Evolutionary conservation across 768 basidiomycete species (phyloP).

Genomic region (Baorangia bicolor): DNA sequence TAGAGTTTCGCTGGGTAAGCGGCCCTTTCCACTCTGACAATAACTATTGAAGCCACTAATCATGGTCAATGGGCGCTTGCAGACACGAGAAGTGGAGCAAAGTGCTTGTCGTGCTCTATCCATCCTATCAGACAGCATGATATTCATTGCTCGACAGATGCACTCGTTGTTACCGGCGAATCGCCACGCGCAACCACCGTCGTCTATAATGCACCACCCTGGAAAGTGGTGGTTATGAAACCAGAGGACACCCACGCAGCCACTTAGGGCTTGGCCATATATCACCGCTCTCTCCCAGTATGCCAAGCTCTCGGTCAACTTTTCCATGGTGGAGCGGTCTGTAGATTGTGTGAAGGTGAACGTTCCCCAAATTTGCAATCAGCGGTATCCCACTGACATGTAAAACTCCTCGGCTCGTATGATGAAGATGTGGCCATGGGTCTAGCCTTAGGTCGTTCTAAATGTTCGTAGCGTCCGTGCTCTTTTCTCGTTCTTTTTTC

Average conservation of each 20-base stretch:
- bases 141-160: conserved; percentile 1
- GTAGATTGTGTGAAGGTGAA: conserved; percentile 36
- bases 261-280: not conserved
- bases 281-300: not conserved
- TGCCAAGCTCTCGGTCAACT: not conserved
- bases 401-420: not conserved
- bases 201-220: conserved; percentile 1
- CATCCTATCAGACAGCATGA: conserved; percentile 11
- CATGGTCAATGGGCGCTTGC: too few species aligned
- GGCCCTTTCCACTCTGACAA: too few species aligned
- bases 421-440: conserved; percentile 71
- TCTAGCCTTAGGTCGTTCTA: conserved; percentile 60
- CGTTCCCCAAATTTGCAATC: not conserved
- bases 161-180: not conserved
- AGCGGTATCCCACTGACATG: not conserved
- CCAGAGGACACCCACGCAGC: not conserved
- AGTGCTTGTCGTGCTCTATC: too few species aligned
- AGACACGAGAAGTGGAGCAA: too few species aligned
- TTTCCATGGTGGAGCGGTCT: conserved; percentile 7
- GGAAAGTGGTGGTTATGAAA: conserved; percentile 5
- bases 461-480: conserved; percentile 45
- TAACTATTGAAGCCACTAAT: too few species aligned
- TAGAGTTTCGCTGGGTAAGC: too few species aligned
- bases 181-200: not conserved
- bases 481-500: not conserved